phyloP scores from a whole-genome alignment of 208 protist genomes.

The Entamoeba dispar region DNA sequence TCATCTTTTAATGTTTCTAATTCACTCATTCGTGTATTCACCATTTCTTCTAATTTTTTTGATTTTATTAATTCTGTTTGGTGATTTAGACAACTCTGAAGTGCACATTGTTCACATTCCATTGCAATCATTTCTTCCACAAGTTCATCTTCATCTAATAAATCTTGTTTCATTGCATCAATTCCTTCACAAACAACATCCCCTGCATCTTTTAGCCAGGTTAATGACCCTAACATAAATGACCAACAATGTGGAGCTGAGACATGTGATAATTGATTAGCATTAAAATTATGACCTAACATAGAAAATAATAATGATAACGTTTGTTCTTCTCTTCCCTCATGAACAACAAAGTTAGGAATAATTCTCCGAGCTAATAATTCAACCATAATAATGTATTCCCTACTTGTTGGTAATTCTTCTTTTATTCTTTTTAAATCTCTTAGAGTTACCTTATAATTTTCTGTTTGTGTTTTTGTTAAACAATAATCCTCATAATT shows the following conservation, averaged over 20 bases:
- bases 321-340: background rate
- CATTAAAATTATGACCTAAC: background rate
- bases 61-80: background rate
- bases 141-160: background rate
- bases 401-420: background rate
- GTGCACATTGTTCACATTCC: background rate
- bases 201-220: background rate
- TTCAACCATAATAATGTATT: background rate
- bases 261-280: background rate
- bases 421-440: background rate
- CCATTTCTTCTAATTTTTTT: background rate
- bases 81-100: background rate
- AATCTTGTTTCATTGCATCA: background rate
- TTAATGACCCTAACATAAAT: background rate
- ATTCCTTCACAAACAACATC: background rate
- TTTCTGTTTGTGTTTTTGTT: background rate
- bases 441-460: background rate
- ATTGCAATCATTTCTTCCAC: background rate
- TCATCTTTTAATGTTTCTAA: background rate
- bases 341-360: background rate
- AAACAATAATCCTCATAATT: background rate
- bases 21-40: background rate
- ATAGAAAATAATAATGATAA: background rate
- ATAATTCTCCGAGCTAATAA: background rate
- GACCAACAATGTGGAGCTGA: background rate